Evolutionary conservation across 768 basidiomycete genomes (phyloP), one percentile per base, ranked within the genome.

Genomic region (Melanogaster broomeanus): DNA sequence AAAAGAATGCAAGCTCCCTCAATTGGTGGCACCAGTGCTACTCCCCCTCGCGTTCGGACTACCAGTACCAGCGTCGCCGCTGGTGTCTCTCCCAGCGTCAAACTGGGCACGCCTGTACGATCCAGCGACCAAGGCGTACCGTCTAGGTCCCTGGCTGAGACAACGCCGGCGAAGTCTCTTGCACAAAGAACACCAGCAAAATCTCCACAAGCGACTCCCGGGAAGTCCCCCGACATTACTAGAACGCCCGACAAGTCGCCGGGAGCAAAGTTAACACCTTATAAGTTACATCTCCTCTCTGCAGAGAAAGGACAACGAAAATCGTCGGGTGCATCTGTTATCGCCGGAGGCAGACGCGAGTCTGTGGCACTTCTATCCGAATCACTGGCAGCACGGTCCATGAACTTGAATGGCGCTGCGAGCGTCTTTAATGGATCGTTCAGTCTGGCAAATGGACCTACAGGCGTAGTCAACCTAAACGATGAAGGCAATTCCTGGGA

Each of bases 1-100:
- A 72, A 52, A 56, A 65, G 35, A 54, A 64, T 47, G 55, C 54
- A 53, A 28, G 60, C 66, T 3, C 58, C 66, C 6, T 71, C 72
- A 15, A 67, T 56, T 16, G 53, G 57, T 1, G 50, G 51, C 19
- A 53, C 9, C 1, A 47, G 15, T 18, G 30, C 10, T 13, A 7
- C 22, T 3, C 55, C 58, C 13, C 39, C 62, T 10, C 57, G 61
- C 2, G 15, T 22, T 0, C 60, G 64, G 37, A 50, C 59, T 2
- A 56, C 55, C 56, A 66, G 66, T 41, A 49, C 54, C 0, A 51
- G 59, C 25, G 46, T 58, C 21, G 7, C 53, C 7, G 37, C 22
- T 9, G 40, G 43, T 16, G 35, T 27, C 39, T 41, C 48, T 13
- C 55, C 48, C 30, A 40, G 46, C 12, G 39, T 3, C 1, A 66